Evolutionary conservation across 371 early-diverging fungal genomes (phyloP).

Genomic region (Mortierella sp.): DNA sequence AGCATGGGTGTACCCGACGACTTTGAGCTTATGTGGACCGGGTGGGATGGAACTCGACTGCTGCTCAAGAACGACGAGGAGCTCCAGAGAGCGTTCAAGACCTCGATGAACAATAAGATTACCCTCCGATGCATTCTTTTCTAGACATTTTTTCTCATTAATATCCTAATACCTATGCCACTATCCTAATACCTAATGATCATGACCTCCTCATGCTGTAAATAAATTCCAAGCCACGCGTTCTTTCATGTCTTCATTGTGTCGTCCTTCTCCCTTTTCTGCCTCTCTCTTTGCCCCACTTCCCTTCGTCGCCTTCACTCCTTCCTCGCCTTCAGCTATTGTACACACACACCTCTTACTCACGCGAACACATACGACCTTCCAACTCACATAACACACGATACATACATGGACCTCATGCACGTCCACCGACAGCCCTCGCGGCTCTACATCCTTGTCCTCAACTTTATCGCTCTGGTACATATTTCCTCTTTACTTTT

Average conservation of each 20-base stretch:
- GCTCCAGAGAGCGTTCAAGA: conserved; percentile 20
- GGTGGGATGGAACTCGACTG: conserved; percentile 16
- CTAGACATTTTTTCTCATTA: not conserved
- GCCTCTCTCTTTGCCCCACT: not conserved
- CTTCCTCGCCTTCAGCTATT: not conserved
- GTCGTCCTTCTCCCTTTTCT: not conserved
- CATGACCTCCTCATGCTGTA: not conserved
- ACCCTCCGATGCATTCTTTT: conserved; percentile 25
- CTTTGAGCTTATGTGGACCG: conserved; percentile 35
- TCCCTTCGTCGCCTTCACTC: too few relatives aligned
- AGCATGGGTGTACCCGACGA: conserved; percentile 19
- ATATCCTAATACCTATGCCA: not conserved
- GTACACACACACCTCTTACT: not conserved
- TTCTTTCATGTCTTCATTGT: not conserved
- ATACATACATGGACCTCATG: conserved; percentile 16
- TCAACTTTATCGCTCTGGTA: conserved; percentile 37
- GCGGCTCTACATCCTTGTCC: conserved; percentile 26
- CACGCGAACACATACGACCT: not conserved
- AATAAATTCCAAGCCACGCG: not conserved
- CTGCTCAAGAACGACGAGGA: conserved; percentile 41
- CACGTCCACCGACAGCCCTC: conserved; percentile 23
- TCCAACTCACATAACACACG: not conserved
- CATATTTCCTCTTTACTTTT: not conserved
- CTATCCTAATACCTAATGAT: not conserved
- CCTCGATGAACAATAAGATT: conserved; percentile 15